These are phyloP conservation scores for Aristolochia californica DNA, from an alignment of 164 flowering plant genomes.

Conservation along the genomic window DNA sequence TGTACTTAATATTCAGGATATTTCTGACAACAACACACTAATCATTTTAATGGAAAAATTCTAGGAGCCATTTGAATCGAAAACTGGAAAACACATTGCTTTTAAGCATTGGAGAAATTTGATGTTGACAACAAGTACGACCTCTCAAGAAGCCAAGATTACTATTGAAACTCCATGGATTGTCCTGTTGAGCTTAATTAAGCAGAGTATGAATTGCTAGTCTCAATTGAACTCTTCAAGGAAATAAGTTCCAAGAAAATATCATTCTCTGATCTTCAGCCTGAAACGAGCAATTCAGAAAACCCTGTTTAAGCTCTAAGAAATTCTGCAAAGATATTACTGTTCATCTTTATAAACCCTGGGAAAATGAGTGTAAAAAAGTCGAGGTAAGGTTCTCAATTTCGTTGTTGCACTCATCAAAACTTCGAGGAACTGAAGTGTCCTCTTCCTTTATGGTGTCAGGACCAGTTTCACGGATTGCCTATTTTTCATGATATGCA, in stretches of 20 bases:
- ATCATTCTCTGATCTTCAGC: constrained; percentile 56
- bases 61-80: constrained; percentile 55
- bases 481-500: constrained; percentile 51
- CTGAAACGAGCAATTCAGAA: constrained; percentile 19
- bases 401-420: constrained; percentile 23
- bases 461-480: constrained; percentile 33
- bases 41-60: constrained; percentile 55
- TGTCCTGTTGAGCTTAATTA: constrained; percentile 16
- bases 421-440: too few species aligned
- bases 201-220: too few species aligned
- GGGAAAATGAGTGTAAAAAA: constrained; percentile 53
- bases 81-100: constrained; percentile 30
- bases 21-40: constrained; percentile 80
- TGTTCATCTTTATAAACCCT: constrained; percentile 69
- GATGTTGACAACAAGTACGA: constrained; percentile 24
- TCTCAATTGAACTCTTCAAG: too few species aligned
- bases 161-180: constrained; percentile 55
- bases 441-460: not conserved
- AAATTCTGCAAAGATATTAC: constrained; percentile 1
- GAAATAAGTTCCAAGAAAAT: constrained; percentile 63
- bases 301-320: not conserved
- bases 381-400: constrained; percentile 37
- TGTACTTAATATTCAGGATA: constrained; percentile 35
- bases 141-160: constrained; percentile 78
- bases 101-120: constrained; percentile 17